Conservation (phyloP, 805 yeast species). For the Geotrichum ghanense region DNA sequence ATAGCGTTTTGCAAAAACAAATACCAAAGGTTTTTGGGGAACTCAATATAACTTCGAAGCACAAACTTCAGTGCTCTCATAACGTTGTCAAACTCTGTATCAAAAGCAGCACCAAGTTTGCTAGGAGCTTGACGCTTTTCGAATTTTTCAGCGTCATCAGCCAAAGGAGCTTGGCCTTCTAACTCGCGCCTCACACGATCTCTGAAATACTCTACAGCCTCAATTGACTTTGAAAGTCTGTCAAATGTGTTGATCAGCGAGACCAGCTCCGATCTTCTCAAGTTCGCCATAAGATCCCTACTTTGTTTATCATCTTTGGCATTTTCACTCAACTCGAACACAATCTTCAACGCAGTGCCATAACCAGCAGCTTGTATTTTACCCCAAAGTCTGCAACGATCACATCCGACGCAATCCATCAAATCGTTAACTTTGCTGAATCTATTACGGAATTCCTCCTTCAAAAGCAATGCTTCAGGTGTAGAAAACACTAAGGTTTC, state of each 20-base stretch:
- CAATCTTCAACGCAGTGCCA: slow-evolving; percentile 86
- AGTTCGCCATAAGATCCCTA: slow-evolving; percentile 34
- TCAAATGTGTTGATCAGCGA: slow-evolving; percentile 90
- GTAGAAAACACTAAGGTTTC: slow-evolving; percentile 37
- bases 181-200: slow-evolving; percentile 11
- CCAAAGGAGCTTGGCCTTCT: slow-evolving; percentile 1
- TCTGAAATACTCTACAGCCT: slow-evolving; percentile 57
- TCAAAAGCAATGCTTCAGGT: slow-evolving; percentile 37
- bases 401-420: slow-evolving; percentile 99
- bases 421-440: slow-evolving; percentile 83
- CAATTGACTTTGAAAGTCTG: slow-evolving; percentile 74
- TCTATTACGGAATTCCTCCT: slow-evolving; percentile 75
- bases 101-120: slow-evolving; percentile 33
- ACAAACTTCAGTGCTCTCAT: slow-evolving; percentile 55
- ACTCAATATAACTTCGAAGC: slow-evolving; percentile 47
- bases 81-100: slow-evolving; percentile 40
- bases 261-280: slow-evolving; percentile 74
- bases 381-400: slow-evolving; percentile 96
- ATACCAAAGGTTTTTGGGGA: slow-evolving; percentile 55
- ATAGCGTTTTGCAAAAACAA: slow-evolving; percentile 37
- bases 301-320: slow-evolving; percentile 35
- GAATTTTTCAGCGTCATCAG: slow-evolving; percentile 2
- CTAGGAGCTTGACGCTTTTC: slow-evolving; percentile 8
- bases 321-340: slow-evolving; percentile 62
- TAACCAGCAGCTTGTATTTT: slow-evolving; percentile 95